Evolutionary conservation across 768 basidiomycete genomes (phyloP).

Genomic region (Psilocybe sp.): DNA sequence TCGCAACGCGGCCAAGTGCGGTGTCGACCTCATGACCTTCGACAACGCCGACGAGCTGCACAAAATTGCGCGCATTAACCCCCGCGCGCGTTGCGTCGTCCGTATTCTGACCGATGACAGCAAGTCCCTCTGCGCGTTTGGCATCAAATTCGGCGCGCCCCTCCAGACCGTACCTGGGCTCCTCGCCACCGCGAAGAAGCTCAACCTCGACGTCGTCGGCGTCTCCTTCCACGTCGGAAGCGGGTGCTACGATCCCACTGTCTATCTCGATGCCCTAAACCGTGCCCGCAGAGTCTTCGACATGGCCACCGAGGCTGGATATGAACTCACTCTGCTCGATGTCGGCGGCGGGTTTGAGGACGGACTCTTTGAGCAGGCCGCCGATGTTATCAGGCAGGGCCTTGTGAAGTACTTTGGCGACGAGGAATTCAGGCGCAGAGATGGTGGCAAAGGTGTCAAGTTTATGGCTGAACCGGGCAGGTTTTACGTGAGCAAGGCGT

Average conservation of each 20-base stretch:
- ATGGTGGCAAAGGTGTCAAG: conserved; percentile 48
- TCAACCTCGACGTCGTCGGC: conserved; percentile 84
- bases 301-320: conserved; percentile 81
- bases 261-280: conserved; percentile 86
- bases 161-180: conserved; percentile 76
- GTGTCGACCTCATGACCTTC: conserved; percentile 95
- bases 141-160: conserved; percentile 95
- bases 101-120: conserved; percentile 99
- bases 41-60: conserved; percentile 95
- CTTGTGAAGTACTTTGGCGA: conserved; percentile 78
- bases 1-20: conserved; percentile 72
- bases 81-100: conserved; percentile 80
- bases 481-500: conserved; percentile 90
- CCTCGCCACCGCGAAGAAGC: conserved; percentile 73
- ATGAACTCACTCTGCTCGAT: conserved; percentile 80
- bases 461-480: conserved; percentile 96
- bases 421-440: conserved; percentile 17
- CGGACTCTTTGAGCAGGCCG: conserved; percentile 77
- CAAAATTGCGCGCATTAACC: conserved; percentile 84
- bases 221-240: conserved; percentile 98
- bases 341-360: conserved; percentile 98
- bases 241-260: conserved; percentile 90
- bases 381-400: conserved; percentile 63
- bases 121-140: conserved; percentile 88
- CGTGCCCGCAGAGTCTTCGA: conserved; percentile 84